phyloP scores from a whole-genome alignment of 805 yeast genomes.

The Limtongia smithiae region DNA sequence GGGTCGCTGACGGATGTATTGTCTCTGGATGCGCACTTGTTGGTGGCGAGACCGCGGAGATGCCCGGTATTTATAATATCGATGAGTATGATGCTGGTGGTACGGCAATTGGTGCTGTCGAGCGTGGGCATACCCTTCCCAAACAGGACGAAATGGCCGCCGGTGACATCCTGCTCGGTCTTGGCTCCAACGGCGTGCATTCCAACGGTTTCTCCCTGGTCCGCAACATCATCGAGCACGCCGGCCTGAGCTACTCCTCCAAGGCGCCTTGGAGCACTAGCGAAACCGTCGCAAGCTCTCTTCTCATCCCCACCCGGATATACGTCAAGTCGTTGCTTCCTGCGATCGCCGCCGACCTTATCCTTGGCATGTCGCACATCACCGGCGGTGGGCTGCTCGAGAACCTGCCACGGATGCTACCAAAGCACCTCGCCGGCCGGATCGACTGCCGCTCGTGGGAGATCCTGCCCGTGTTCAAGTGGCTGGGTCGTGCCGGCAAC shows the following conservation, averaged over 20 bases:
- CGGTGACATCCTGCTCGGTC: constrained; percentile 82
- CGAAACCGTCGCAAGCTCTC: constrained; percentile 75
- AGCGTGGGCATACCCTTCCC: constrained; percentile 72
- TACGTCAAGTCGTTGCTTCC: constrained; percentile 88
- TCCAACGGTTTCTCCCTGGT: constrained; percentile 95
- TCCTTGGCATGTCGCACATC: constrained; percentile 91
- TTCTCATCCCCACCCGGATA: constrained; percentile 85
- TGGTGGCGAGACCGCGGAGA: constrained; percentile 98
- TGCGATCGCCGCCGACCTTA: constrained; percentile 59
- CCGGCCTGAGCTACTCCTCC: constrained; percentile 66
- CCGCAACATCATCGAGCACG: constrained; percentile 81
- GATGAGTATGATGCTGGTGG: constrained; percentile 98
- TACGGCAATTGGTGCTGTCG: constrained; percentile 96
- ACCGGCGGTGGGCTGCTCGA: constrained; percentile 98
- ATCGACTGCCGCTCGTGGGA: constrained; percentile 79
- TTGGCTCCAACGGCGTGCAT: constrained; percentile 89
- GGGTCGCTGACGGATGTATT: constrained; percentile 96
- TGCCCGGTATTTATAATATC: constrained; percentile 97
- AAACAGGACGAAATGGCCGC: constrained; percentile 58
- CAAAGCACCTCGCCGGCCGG: constrained; percentile 70
- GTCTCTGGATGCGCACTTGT: constrained; percentile 95
- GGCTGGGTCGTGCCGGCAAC: constrained; percentile 89
- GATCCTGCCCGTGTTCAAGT: constrained; percentile 83
- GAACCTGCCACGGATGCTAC: constrained; percentile 92
- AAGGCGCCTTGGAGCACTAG: constrained; percentile 79